Evolutionary conservation across 192 early-diverging fungal genomes (phyloP), one percentile per base, ranked within the genome.

Genomic region (Entrophospora sp.): DNA sequence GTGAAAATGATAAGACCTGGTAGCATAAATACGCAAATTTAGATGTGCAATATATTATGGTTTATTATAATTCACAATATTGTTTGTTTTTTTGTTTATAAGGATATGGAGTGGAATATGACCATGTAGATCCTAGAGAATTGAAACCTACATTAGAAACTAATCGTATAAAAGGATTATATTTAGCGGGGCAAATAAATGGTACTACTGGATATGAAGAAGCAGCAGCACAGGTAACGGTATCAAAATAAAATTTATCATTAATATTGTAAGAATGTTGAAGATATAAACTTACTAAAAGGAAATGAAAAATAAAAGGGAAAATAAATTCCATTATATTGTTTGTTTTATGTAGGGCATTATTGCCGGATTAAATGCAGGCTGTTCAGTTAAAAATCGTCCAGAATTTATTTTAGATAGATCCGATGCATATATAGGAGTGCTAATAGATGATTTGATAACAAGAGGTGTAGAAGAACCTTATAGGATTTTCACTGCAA

Each of bases 141-240:
- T 75, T 92, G 32, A 71, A 79, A 66, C 82, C 82, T 12, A 89
- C 81, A 2, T 64, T 92, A 24, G 88, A 92, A 79, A 92, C 90
- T 2, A 85, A 85, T 69, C 88, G 90, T 18, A 82, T 92, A 7
- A 73, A 65, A 7, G 90, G 90, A 18, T 69, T 92, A 31, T 92
- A 81, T 68, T 74, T 92, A 70, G 90, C 90, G 2, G 90, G 90
- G 0, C 90, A 92, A 73, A 92, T 92, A 46, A 92, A 92, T 61
- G 90, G 90, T n/a, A 92, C 90, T 1, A 92, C 90, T 0, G 90
- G 90, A 5, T 92, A 90, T 64, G 90, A 90, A 49, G 88, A 90
- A 66, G 90, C 90, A 0, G 90, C 90, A 1, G 86, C 87, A 0
- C 90, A 92, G 49, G 48, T 66, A 64, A 24, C 12, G 10, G 1